Evolutionary conservation across 192 early-diverging fungal genomes (phyloP).

Genomic region (Linnemannia elongata): DNA sequence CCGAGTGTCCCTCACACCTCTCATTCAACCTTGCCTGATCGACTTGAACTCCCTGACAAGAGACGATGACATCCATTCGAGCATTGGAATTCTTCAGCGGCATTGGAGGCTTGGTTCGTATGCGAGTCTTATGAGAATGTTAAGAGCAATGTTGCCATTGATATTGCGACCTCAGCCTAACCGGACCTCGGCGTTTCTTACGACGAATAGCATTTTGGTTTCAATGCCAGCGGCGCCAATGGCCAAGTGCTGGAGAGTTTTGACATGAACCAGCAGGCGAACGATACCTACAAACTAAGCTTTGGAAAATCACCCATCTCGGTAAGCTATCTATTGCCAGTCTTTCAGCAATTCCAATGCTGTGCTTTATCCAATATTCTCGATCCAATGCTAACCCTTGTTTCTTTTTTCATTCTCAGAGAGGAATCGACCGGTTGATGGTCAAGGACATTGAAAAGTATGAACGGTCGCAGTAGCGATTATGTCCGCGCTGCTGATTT

Average conservation of each 20-base stretch:
- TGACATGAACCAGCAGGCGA: conserved; percentile 92
- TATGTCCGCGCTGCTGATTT: not conserved
- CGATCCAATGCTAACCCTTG: not conserved
- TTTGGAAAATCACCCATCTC: conserved; percentile 61
- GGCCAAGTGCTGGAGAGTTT: conserved; percentile 82
- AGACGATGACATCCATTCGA: conserved; percentile 44
- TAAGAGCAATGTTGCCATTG: not conserved
- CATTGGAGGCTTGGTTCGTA: conserved; percentile 72
- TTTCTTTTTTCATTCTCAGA: conserved; percentile 27
- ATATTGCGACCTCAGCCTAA: not conserved
- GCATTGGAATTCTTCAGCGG: conserved; percentile 81
- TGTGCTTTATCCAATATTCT: not conserved
- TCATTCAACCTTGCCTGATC: conserved; percentile 4
- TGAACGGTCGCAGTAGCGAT: not conserved
- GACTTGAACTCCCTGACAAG: not conserved
- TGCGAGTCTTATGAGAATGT: not conserved
- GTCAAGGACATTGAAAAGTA: conserved; percentile 63
- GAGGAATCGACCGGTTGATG: conserved; percentile 65
- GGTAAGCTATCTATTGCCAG: conserved; percentile 17
- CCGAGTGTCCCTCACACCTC: not conserved
- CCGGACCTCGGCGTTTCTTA: not conserved
- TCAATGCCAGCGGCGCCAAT: conserved; percentile 70
- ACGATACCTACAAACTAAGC: conserved; percentile 78
- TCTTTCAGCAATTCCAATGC: not conserved
- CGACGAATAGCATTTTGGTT: conserved; percentile 74